Evolutionary conservation across 768 basidiomycete species (phyloP).

Genomic region (Steccherinum ochraceum): DNA sequence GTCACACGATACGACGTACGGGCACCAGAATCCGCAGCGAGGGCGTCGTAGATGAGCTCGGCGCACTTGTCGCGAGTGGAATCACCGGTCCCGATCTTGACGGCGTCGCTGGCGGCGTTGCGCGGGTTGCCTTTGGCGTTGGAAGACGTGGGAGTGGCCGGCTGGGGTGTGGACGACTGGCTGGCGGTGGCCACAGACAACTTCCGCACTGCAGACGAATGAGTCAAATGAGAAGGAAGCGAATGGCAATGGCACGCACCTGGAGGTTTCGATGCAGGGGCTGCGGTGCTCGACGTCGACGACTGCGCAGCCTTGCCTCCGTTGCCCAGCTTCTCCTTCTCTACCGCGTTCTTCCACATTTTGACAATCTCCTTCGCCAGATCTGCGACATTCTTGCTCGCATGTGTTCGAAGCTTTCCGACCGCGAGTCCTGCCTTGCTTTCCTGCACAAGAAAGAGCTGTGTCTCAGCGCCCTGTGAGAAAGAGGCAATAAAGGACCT

Average conservation of each 20-base stretch:
- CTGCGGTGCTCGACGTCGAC: constrained; percentile 13
- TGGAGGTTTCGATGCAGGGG: constrained; percentile 9
- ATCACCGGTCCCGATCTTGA: constrained; percentile 58
- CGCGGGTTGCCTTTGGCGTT: constrained; percentile 35
- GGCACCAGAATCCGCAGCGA: constrained; percentile 79
- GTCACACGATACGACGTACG: constrained; percentile 50
- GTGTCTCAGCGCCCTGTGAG: constrained; percentile 9
- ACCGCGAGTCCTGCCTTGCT: constrained; percentile 91
- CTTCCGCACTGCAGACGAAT: constrained; percentile 5
- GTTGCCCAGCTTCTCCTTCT: constrained; percentile 49
- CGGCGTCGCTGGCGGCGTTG: constrained; percentile 64
- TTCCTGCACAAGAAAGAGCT: constrained; percentile 44
- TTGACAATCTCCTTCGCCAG: constrained; percentile 88
- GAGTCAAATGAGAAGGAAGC: background rate
- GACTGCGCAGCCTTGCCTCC: constrained; percentile 19
- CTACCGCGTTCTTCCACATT: constrained; percentile 88
- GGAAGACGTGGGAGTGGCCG: constrained; percentile 19
- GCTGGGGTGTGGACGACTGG: background rate
- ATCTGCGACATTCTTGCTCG: constrained; percentile 66
- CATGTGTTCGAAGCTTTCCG: constrained; percentile 77
- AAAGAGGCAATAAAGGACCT: constrained; percentile 31
- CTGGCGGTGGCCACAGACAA: constrained; percentile 14
- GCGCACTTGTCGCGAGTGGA: constrained; percentile 80
- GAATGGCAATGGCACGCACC: constrained; percentile 1
- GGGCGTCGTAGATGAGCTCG: constrained; percentile 87